Evolutionary conservation across 2,329 filamentous ascomycete genomes (phyloP).

Genomic region (Monilinia laxa): DNA sequence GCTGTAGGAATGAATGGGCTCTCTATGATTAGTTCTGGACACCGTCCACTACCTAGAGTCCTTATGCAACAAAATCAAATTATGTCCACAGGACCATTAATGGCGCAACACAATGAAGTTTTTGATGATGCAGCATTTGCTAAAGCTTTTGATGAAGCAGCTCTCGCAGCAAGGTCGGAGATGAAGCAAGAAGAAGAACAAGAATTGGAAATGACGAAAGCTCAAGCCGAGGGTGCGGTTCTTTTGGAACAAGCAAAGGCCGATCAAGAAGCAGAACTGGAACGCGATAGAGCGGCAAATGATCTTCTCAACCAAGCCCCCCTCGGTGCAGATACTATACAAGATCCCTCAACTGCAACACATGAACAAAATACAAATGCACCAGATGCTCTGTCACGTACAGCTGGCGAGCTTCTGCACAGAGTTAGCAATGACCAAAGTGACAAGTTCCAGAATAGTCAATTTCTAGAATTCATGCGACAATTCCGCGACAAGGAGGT

Average conservation of each 20-base stretch:
- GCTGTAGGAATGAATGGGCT: slow-evolving; percentile 23
- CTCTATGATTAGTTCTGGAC: slow-evolving; percentile 2
- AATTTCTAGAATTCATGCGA: slow-evolving; percentile 75
- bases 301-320: slow-evolving; percentile 32
- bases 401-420: slow-evolving; percentile 68
- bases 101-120: slow-evolving; percentile 42
- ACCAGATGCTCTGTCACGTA: slow-evolving; percentile 65
- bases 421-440: slow-evolving; percentile 67
- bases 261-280: slow-evolving; percentile 7
- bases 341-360: slow-evolving; percentile 34
- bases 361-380: slow-evolving; percentile 40
- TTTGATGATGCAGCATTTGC: slow-evolving; percentile 58
- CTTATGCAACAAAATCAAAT: slow-evolving; percentile 18
- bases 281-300: not conserved
- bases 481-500: slow-evolving; percentile 71
- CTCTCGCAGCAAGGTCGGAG: slow-evolving; percentile 30
- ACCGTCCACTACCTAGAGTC: slow-evolving; percentile 24
- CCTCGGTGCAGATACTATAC: slow-evolving; percentile 41
- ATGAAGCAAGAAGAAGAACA: slow-evolving; percentile 27
- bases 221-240: not conserved
- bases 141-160: slow-evolving; percentile 49
- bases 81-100: slow-evolving; percentile 27
- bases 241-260: slow-evolving; percentile 28
- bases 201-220: slow-evolving; percentile 27
- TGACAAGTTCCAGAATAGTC: slow-evolving; percentile 75